Percentiles rank a stretch among this genome's conserved stretches.
phyloP scores from a whole-genome alignment of 2,329 filamentous ascomycete genomes.

The Colletotrichum tanaceti region DNA sequence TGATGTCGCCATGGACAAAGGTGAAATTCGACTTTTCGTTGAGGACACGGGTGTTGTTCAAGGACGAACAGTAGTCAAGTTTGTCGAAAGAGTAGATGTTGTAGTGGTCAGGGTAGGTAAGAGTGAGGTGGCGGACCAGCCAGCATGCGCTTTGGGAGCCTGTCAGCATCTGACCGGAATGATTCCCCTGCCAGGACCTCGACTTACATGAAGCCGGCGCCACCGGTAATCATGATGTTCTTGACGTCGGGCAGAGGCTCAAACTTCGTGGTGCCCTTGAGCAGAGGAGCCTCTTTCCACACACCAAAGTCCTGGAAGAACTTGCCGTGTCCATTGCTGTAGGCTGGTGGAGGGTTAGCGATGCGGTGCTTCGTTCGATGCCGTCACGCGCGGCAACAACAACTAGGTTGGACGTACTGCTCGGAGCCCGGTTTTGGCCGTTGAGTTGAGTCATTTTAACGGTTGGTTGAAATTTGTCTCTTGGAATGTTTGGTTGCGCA shows the following conservation, averaged over 20 bases:
- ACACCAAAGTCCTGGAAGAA: conserved; percentile 71
- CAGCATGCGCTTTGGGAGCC: conserved; percentile 75
- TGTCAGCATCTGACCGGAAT: conserved; percentile 23
- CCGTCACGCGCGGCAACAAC: neutral
- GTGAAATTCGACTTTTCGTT: conserved; percentile 77
- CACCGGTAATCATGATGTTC: conserved; percentile 87
- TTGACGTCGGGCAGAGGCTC: conserved; percentile 75
- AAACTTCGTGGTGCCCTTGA: conserved; percentile 77
- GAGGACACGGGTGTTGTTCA: conserved; percentile 81
- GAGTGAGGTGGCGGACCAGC: conserved; percentile 81
- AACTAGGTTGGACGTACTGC: conserved; percentile 13
- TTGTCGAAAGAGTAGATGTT: conserved; percentile 87
- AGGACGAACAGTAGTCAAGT: conserved; percentile 82
- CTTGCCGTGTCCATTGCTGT: conserved; percentile 48
- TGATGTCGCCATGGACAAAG: conserved; percentile 85
- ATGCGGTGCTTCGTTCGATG: neutral
- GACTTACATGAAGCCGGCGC: conserved; percentile 85
- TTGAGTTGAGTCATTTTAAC: conserved; percentile 30
- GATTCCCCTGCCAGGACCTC: conserved; percentile 14
- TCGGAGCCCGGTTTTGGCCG: conserved; percentile 29
- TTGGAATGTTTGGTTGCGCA: neutral
- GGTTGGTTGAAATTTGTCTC: neutral
- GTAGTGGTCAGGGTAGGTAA: conserved; percentile 80
- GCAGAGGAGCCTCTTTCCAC: conserved; percentile 78
- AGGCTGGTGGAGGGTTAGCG: conserved; percentile 34